Base-by-base conservation (phyloP, 495 filamentous ascomycete genomes). In the Penicillium robsamsonii region DNA sequence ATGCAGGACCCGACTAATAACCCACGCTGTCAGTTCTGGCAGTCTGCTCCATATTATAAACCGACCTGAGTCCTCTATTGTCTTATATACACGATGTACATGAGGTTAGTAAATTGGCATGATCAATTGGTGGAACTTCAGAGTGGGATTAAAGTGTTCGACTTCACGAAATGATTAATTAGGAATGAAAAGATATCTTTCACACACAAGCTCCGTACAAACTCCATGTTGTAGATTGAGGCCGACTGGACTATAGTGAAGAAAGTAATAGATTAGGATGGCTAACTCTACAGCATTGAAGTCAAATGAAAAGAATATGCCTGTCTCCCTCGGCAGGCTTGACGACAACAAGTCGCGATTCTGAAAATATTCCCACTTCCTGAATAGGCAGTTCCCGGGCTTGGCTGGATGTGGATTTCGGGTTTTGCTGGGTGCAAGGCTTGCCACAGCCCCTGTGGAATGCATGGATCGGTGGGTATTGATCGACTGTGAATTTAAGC, bases 1-100 rank as follows among this genome's bases (percentile, higher is more conserved):
- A 69, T 69, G 37, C 67, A 56, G 58, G 81, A 84, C 63, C 61
- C 67, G 10, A 72, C 73, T 17, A 72, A 71, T 7, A 81, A 78
- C 51, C 53, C 48, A 30, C 60, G 82, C n/a, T 79, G 75, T 65
- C 42, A 49, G n/a, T 76, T 62, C 56, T 77, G 74, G 75, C 66
- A 66, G 42, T 58, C 63, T 30, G 63, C 58, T 20, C 48, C 60
- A 1, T 64, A 59, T 53, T 35, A 46, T 5, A 17, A 46, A 12
- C 13, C 15, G 2, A 29, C 13, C 8, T 46, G 15, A 46, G n/a
- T 27, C 25, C 3, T 7, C n/a, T 9, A 9, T 17, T 38, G n/a
- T 17, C 5, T 17, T 38, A 17, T 17, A 17, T 5, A 8, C 15
- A 17, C n/a, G 6, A 7, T 38, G 35, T 38, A n/a, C 15, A 24